Evolutionary conservation across 768 basidiomycete genomes (phyloP), one percentile per base, ranked within the genome.

Genomic region (Lentinula edodes): DNA sequence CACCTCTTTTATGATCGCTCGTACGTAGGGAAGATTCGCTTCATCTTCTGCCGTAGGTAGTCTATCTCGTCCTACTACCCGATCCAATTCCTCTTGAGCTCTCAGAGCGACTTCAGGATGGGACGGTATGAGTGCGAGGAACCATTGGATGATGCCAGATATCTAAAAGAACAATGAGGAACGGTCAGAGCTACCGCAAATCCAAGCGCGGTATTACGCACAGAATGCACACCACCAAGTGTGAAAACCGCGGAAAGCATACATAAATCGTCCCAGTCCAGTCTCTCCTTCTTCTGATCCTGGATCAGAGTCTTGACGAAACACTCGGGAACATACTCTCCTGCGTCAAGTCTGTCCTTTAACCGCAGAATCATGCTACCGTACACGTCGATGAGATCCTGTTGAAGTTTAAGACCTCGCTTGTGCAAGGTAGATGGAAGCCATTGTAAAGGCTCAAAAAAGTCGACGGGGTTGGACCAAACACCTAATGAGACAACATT

Each of bases 221-320:
- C 78, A 35, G 79, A 74, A 60, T 80, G 74, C n/a, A 80, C 75
- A 12, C 79, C 79, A 4, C 75, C 79, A 10, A 80, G 75, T 71
- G 76, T 78, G 63, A 80, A 79, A 3, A 73, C 77, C 3, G 75
- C 68, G 18, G 74, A 72, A 15, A 81, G 67, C 36, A 79, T 77
- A 7, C 69, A 52, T 69, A 78, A 75, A 65, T 81, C 80, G 2
- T 75, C 50, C 52, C 70, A 64, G 60, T 76, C 75, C 28, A 80
- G 66, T 7, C 67, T 58, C 46, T 79, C 76, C 53, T 75, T 69
- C 18, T 74, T 68, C 59, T 66, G 69, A 34, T 64, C 60, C n/a
- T 70, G 43, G 0, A 81, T 61, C 58, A 80, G 62, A 16, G 71
- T 75, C 59, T 78, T 80, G 0, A 70, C 78, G 5, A 81, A 63